Percentiles rank a stretch among this genome's conserved stretches.
Conservation (phyloP, 805 yeast species). For the Scheffersomyces stipitis region DNA sequence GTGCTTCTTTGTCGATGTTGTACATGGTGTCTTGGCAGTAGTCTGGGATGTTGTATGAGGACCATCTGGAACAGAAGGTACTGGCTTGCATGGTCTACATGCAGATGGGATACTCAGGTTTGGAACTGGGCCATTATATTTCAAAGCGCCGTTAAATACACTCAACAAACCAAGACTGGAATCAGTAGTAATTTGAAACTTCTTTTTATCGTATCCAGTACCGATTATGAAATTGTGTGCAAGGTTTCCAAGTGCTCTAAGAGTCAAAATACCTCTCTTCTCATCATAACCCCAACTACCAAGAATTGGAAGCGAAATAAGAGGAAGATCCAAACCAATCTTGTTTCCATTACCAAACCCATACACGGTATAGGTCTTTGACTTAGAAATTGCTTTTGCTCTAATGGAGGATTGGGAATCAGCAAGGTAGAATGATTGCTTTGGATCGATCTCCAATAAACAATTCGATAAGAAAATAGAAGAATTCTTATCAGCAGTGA, state of each 20-base stretch:
- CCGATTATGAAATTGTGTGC: conserved; percentile 17
- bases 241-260: conserved; percentile 1
- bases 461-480: conserved; percentile 4
- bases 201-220: conserved; percentile 17
- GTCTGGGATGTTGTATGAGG: no score
- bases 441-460: not conserved
- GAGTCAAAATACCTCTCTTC: conserved; percentile 6
- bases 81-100: conserved; percentile 6
- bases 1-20: not conserved
- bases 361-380: conserved; percentile 2
- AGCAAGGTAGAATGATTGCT: conserved; percentile 7
- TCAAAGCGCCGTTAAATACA: conserved; percentile 1
- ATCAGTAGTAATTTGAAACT: not conserved
- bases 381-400: not conserved
- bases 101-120: conserved; percentile 1
- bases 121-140: conserved; percentile 6
- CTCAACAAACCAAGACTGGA: conserved; percentile 1
- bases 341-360: conserved; percentile 5
- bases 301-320: not conserved
- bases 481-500: conserved; percentile 11
- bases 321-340: conserved; percentile 3
- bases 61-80: no score
- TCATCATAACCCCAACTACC: conserved; percentile 4
- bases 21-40: not conserved
- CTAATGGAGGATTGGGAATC: conserved; percentile 1